A percentile compares a stretch with the other conserved stretches of the same genome.
Evolutionary conservation across 192 early-diverging fungal species (phyloP).

Genomic region (Coemansia sp.): DNA sequence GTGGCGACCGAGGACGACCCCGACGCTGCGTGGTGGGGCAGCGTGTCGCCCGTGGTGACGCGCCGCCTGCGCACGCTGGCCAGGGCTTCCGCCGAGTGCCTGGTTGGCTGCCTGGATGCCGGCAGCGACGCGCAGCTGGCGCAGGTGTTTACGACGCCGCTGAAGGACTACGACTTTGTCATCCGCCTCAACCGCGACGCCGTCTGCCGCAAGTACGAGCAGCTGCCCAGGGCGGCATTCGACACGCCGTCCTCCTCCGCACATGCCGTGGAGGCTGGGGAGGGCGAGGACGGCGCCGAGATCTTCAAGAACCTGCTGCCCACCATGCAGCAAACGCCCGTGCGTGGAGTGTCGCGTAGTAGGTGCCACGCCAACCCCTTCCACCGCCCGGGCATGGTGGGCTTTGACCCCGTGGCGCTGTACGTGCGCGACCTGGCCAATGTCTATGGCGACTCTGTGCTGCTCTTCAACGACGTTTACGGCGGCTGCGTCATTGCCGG

Average conservation of each 20-base stretch:
- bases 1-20: slow-evolving; percentile 41
- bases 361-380: slow-evolving; percentile 45
- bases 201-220: slow-evolving; percentile 62
- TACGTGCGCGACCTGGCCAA: slow-evolving; percentile 69
- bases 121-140: slow-evolving; percentile 28
- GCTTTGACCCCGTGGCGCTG: slow-evolving; percentile 73
- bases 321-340: slow-evolving; percentile 9
- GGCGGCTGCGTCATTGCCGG: slow-evolving; percentile 45
- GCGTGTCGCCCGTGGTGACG: slow-evolving; percentile 33
- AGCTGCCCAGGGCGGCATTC: slow-evolving; percentile 54
- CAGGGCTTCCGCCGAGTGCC: slow-evolving; percentile 58
- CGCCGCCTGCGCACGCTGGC: slow-evolving; percentile 63
- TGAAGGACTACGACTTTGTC: slow-evolving; percentile 74
- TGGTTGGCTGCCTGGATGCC: slow-evolving; percentile 38
- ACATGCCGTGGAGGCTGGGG: not conserved
- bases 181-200: slow-evolving; percentile 61
- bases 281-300: slow-evolving; percentile 29
- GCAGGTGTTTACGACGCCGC: slow-evolving; percentile 79
- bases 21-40: slow-evolving; percentile 31
- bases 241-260: not conserved
- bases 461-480: slow-evolving; percentile 47
- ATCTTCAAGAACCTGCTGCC: slow-evolving; percentile 75
- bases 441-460: slow-evolving; percentile 31
- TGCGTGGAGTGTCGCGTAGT: not conserved
- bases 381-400: slow-evolving; percentile 62